Evolutionary conservation across 1,284 basidiomycete species (phyloP).

Genomic region (Ganoderma resinaceum): DNA sequence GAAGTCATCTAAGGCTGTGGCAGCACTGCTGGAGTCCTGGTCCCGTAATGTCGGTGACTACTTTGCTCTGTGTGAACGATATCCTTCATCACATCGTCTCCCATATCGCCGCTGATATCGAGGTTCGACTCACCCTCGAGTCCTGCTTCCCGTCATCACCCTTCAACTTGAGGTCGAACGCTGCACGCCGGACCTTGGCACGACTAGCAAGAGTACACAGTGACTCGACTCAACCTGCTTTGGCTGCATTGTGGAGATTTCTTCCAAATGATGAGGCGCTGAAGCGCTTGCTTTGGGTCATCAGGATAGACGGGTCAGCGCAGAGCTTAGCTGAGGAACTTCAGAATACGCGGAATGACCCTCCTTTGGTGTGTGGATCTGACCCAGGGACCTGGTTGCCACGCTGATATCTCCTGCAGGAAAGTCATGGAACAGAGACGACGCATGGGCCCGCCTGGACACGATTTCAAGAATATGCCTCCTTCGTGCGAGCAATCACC

Average conservation of each 20-base stretch:
- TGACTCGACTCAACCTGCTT: background rate
- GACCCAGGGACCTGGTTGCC: background rate
- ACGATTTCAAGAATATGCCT: slow-evolving; percentile 1
- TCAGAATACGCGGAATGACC: too few species aligned
- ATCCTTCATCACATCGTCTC: background rate
- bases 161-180: too few species aligned
- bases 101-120: background rate
- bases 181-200: background rate
- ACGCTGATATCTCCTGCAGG: background rate
- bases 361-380: background rate
- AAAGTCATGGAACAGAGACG: too few species aligned
- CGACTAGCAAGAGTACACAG: background rate
- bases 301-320: too few species aligned
- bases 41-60: background rate
- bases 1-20: background rate
- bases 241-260: background rate
- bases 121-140: background rate
- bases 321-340: too few species aligned
- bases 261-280: background rate
- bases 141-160: too few species aligned
- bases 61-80: background rate
- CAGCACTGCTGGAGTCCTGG: background rate
- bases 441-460: background rate
- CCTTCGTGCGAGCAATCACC: background rate
- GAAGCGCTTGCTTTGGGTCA: background rate